Evolutionary conservation across 768 basidiomycete species (phyloP), one percentile per base, ranked within the genome.

Genomic region (Artomyces pyxidatus): DNA sequence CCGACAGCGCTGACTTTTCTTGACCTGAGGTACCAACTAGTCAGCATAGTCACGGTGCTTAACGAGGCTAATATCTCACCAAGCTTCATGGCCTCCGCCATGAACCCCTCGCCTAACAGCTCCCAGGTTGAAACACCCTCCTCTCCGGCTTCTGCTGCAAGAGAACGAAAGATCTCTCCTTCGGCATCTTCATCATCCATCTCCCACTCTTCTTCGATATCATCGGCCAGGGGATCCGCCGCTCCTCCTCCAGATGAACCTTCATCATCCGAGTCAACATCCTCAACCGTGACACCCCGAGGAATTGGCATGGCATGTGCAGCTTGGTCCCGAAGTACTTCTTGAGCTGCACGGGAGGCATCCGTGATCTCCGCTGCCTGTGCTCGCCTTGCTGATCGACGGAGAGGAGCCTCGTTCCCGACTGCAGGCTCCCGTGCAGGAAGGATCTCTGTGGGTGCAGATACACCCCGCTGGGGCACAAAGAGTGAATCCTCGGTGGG

Each of bases 381-480:
- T 35, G 3, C 32, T 11, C 32, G 17, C 32, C 17, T n/a, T 12
- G 62, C 64, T 27, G 64, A 57, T n/a, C 17, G 12, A 35, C 2
- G 32, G 12, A 6, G 12, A 35, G 32, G 12, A 35, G 32, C 32
- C 11, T 12, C n/a, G n/a, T n/a, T n/a, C n/a, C n/a, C n/a, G n/a
- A n/a, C n/a, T n/a, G n/a, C n/a, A n/a, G n/a, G n/a, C n/a, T n/a
- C n/a, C n/a, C n/a, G n/a, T n/a, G n/a, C n/a, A n/a, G n/a, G n/a
- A n/a, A n/a, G n/a, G n/a, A n/a, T n/a, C n/a, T n/a, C n/a, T n/a
- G n/a, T n/a, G n/a, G n/a, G n/a, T n/a, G n/a, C n/a, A n/a, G n/a
- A n/a, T n/a, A n/a, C n/a, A n/a, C n/a, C n/a, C n/a, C n/a, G n/a
- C n/a, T n/a, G n/a, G n/a, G n/a, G n/a, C n/a, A n/a, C n/a, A n/a